Conservation (phyloP, 495 filamentous ascomycete genomes). For the Echria macrotheca region DNA sequence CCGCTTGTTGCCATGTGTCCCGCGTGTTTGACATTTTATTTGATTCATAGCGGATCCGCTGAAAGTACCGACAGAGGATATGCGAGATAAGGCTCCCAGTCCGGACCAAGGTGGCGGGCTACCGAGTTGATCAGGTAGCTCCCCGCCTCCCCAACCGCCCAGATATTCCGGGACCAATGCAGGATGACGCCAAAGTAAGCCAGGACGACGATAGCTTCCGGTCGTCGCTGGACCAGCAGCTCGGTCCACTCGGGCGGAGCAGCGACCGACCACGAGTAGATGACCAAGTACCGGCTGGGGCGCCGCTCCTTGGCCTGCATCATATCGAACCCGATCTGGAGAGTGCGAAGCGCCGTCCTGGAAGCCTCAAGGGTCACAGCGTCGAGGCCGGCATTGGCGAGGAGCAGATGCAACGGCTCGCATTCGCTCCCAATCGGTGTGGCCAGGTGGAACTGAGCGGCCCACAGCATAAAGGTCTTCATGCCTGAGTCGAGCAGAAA, state of each 20-base stretch:
- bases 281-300: slow-evolving; percentile 27
- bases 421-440: slow-evolving; percentile 17
- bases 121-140: slow-evolving; percentile 32
- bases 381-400: slow-evolving; percentile 17
- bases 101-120: slow-evolving; percentile 27
- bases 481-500: slow-evolving; percentile 29
- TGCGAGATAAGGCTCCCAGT: slow-evolving; percentile 25
- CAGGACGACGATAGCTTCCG: slow-evolving; percentile 27
- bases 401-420: slow-evolving; percentile 12
- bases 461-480: slow-evolving; percentile 21
- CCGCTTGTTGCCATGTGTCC: too few relatives aligned
- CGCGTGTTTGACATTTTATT: too few relatives aligned
- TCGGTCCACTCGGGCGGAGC: slow-evolving; percentile 22
- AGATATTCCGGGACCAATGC: slow-evolving; percentile 24
- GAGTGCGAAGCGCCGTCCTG: slow-evolving; percentile 17
- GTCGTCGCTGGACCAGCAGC: slow-evolving; percentile 20
- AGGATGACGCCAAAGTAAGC: slow-evolving; percentile 30
- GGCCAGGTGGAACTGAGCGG: slow-evolving; percentile 11
- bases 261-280: slow-evolving; percentile 27
- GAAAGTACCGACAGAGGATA: slow-evolving; percentile 15
- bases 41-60: too few relatives aligned
- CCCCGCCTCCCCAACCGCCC: slow-evolving; percentile 29
- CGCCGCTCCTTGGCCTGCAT: slow-evolving; percentile 11
- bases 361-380: slow-evolving; percentile 26
- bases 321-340: slow-evolving; percentile 32